Base-by-base conservation (phyloP, 331 rosid species). In the Rhamnella rubrinervis region DNA sequence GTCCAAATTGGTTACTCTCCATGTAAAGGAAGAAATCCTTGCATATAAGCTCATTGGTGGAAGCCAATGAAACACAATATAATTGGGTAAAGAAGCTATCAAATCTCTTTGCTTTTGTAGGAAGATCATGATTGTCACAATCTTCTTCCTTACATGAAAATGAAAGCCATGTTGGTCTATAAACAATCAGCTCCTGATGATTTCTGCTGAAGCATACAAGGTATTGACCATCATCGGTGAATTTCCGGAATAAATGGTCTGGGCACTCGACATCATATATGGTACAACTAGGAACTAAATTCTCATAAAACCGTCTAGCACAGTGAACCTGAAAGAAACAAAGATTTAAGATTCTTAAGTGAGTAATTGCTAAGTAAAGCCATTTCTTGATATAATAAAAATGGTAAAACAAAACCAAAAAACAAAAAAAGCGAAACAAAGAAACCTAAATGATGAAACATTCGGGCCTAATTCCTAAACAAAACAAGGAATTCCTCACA, bases 171-270 rank as follows among this genome's bases (percentile, higher is more conserved):
- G 78, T 81, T 51, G 99, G 95, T 31, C 97, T 85, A 75, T 91
- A 91, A 73, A 95, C 97, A 80, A 89, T 85, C 84, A 95, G 67
- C 59, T 87, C 87, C 67, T 87, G 92, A 73, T 84, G 72, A 77
- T 91, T 91, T 86, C 93, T 85, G 77, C 96, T 89, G 90, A 95
- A 89, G 76, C 93, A 84, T 37, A 95, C 78, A 37, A 95, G 97
- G 81, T 91, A 95, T 61, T 83, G 96, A 46, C 98, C 98, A 82
- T 95, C 97, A 11, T 91, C 96, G 3, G 98, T 95, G 87, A 95
- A 87, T 81, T 95, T 95, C 47, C 98, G 92, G 70, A 85, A 91
- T 41, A 85, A 85, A 77, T 89, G 83, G 66, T 95, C 98, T 16
- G 97, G 97, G 82, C 95, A 91, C 55, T 95, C 97, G 46, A 86